Percentiles rank a stretch among this genome's conserved stretches.
These are phyloP conservation scores for Paraglomus occultum DNA, from an alignment of 192 early-diverging fungal genomes.

Conservation along the genomic window DNA sequence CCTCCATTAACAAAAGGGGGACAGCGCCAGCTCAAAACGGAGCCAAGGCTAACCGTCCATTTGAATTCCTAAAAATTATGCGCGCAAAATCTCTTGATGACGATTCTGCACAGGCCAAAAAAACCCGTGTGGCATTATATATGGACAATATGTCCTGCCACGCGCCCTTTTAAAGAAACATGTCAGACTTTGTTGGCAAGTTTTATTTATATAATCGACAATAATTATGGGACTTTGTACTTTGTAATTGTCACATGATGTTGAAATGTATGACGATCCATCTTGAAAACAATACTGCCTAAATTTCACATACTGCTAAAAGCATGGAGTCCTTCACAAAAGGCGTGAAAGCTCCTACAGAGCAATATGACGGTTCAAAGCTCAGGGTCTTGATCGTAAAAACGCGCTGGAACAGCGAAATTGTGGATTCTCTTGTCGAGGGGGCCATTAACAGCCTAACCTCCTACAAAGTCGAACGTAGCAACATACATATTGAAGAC, in stretches of 20 bases:
- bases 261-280: too few species aligned
- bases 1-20: not conserved
- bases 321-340: constrained; percentile 63
- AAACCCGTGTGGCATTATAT: constrained; percentile 8
- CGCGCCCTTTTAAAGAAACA: constrained; percentile 25
- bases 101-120: constrained; percentile 22
- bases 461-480: constrained; percentile 59
- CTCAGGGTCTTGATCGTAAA: constrained; percentile 82
- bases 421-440: constrained; percentile 82
- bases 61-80: constrained; percentile 22
- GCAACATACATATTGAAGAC: constrained; percentile 73
- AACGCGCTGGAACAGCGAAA: constrained; percentile 89
- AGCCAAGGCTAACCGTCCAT: constrained; percentile 17
- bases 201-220: too few species aligned
- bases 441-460: constrained; percentile 69
- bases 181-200: not conserved
- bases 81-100: constrained; percentile 31
- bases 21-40: constrained; percentile 25
- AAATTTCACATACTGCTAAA: too few species aligned
- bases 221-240: too few species aligned
- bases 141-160: not conserved
- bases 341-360: constrained; percentile 60
- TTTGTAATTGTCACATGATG: too few species aligned
- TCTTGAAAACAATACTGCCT: too few species aligned
- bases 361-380: constrained; percentile 58